phyloP scores from a whole-genome alignment of 2,329 filamentous ascomycete species.

The Incumbomyces lentus region DNA sequence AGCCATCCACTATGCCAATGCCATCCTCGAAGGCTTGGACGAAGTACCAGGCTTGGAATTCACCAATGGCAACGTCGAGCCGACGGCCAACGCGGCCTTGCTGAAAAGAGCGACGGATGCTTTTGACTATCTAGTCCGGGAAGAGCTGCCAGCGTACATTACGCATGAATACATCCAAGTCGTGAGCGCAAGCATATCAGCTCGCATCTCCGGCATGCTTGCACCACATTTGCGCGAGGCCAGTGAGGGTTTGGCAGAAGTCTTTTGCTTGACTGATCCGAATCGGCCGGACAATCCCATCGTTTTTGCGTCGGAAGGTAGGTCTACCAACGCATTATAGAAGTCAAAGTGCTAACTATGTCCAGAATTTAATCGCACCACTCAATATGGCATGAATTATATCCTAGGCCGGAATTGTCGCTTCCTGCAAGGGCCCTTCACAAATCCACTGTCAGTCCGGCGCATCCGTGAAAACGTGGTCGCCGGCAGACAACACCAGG shows the following conservation, averaged over 20 bases:
- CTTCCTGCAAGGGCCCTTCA: slow-evolving; percentile 66
- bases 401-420: slow-evolving; percentile 67
- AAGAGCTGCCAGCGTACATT: slow-evolving; percentile 63
- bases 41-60: slow-evolving; percentile 48
- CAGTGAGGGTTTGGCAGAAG: slow-evolving; percentile 66
- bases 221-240: slow-evolving; percentile 54
- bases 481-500: slow-evolving; percentile 58
- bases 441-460: slow-evolving; percentile 51
- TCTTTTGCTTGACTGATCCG: slow-evolving; percentile 67
- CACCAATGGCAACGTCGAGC: slow-evolving; percentile 39
- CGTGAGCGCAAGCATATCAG: slow-evolving; percentile 58
- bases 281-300: slow-evolving; percentile 65
- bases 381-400: slow-evolving; percentile 64
- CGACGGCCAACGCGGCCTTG: slow-evolving; percentile 49
- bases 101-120: slow-evolving; percentile 55
- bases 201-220: slow-evolving; percentile 57
- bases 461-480: slow-evolving; percentile 52
- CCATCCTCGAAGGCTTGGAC: slow-evolving; percentile 51
- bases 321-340: slow-evolving; percentile 6
- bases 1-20: slow-evolving; percentile 62
- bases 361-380: slow-evolving; percentile 61
- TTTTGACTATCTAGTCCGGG: slow-evolving; percentile 52
- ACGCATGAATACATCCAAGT: slow-evolving; percentile 58
- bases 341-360: slow-evolving; percentile 5
- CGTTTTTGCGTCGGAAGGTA: slow-evolving; percentile 65